Percentiles rank a stretch among this genome's conserved stretches.
These are phyloP conservation scores for Vitellaria paradoxa DNA, from an alignment of 179 eudicot species.

Conservation along the genomic window DNA sequence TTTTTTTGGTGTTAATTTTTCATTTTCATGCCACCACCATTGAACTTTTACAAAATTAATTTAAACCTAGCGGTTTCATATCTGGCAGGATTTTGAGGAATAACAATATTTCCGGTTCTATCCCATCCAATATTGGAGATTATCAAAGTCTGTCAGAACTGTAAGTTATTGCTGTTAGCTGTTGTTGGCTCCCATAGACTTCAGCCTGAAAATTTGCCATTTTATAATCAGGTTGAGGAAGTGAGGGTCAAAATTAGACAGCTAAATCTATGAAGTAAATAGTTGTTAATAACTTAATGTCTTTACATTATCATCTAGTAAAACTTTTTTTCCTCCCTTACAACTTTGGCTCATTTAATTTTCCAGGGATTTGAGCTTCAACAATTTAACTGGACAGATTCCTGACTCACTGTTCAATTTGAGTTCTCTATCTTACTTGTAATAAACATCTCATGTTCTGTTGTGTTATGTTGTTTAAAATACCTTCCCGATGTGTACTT, in stretches of 20 bases:
- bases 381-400: conserved; percentile 61
- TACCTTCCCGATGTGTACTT: background rate
- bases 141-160: conserved; percentile 37
- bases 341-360: background rate
- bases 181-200: background rate
- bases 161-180: conserved; percentile 41
- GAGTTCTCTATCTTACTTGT: conserved; percentile 53
- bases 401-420: conserved; percentile 59
- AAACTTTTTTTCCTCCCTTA: background rate
- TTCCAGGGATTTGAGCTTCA: conserved; percentile 91
- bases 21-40: background rate
- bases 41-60: background rate
- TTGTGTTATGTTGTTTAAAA: background rate
- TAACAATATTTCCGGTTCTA: conserved; percentile 60
- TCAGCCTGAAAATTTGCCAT: conserved; percentile 3
- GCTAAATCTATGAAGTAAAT: background rate
- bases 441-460: conserved; percentile 18
- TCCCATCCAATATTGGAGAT: conserved; percentile 51
- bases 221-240: background rate
- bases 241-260: conserved; percentile 4
- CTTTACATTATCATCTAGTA: background rate
- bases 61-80: background rate
- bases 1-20: background rate
- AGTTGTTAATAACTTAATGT: background rate
- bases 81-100: conserved; percentile 54